Evolutionary conservation across 2,329 filamentous ascomycete genomes (phyloP).

Genomic region (Cyanodermella asteris): DNA sequence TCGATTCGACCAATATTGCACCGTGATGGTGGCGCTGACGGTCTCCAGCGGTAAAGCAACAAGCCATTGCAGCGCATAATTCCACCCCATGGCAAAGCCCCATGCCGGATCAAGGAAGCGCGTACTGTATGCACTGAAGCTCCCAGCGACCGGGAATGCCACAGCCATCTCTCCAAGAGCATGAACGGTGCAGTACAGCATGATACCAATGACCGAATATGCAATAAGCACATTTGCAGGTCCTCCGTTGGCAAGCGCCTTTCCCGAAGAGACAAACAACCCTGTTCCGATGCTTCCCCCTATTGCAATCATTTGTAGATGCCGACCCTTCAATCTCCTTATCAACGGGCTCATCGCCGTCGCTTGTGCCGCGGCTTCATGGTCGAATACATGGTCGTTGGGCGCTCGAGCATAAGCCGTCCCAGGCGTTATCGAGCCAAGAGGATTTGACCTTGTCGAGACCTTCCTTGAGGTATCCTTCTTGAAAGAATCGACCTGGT

Average conservation of each 20-base stretch:
- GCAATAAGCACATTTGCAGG: slow-evolving; percentile 58
- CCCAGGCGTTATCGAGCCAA: too few species aligned
- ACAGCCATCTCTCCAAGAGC: slow-evolving; percentile 83
- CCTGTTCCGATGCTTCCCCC: slow-evolving; percentile 79
- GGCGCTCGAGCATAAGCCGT: too few species aligned
- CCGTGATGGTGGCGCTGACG: slow-evolving; percentile 65
- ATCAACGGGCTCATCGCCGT: slow-evolving; percentile 57
- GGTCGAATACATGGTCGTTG: slow-evolving; percentile 36
- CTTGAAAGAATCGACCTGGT: too few species aligned
- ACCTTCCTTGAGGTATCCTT: too few species aligned
- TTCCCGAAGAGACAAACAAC: slow-evolving; percentile 66
- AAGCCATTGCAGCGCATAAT: slow-evolving; percentile 78
- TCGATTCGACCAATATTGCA: slow-evolving; percentile 52
- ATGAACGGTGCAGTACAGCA: slow-evolving; percentile 84
- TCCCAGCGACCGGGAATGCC: slow-evolving; percentile 72
- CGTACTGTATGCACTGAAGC: slow-evolving; percentile 79
- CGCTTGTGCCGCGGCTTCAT: slow-evolving; percentile 36
- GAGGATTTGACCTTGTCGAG: too few species aligned
- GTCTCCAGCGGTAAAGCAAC: slow-evolving; percentile 67
- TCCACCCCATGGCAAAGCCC: slow-evolving; percentile 93
- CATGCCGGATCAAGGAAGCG: slow-evolving; percentile 83
- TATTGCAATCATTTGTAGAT: slow-evolving; percentile 95
- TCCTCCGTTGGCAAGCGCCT: slow-evolving; percentile 47
- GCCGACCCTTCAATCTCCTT: slow-evolving; percentile 57
- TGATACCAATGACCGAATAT: slow-evolving; percentile 58